Evolutionary conservation across 805 yeast species (phyloP), one percentile per base, ranked within the genome.

Genomic region (Saccharomycopsis fibuligera): DNA sequence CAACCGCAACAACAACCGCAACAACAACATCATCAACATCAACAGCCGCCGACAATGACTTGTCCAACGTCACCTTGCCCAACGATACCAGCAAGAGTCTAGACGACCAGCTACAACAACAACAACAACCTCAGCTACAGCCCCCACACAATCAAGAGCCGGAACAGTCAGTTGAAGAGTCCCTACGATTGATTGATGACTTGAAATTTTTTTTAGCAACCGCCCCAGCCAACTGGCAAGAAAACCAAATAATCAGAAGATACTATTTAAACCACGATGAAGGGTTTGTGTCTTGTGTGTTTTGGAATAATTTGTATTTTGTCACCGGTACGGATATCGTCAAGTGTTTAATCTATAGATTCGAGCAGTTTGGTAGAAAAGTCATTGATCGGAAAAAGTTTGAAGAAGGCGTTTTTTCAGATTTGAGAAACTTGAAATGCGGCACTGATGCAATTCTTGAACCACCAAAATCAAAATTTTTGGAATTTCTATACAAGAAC

Each of bases 251-350:
- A 41, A 86, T 93, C 43, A 74, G 96, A 60, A 71, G 96, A 47
- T 91, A 87, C 64, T 84, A 82, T 61, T 67, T 91, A 44, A 89
- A 88, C 57, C 85, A 83, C 54, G 95, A 86, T 51, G 96, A 90
- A 63, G 93, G 91, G 2, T 88, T 91, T 56, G 88, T 88, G n/a
- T 78, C 86, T 29, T 91, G 99, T 66, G 88, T 93, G 1, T 83
- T 75, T 57, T 91, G 98, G 97, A 86, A 88, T 59, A 84, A 85
- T 60, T 69, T 90, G 12, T 91, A 84, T 62, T 90, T 85, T 66
- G 77, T 91, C 43, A 91, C 98, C 0, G 98, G 98, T 2, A 91
- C 98, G 0, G 98, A 93, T 69, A 90, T 91, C 50, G 96, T 93
- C 41, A 79, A 96, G 50, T 87, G 96, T 63, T 78, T 91, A 44